Base-by-base conservation (phyloP, 179 eudicot species). In the Drosera spatulata region DNA sequence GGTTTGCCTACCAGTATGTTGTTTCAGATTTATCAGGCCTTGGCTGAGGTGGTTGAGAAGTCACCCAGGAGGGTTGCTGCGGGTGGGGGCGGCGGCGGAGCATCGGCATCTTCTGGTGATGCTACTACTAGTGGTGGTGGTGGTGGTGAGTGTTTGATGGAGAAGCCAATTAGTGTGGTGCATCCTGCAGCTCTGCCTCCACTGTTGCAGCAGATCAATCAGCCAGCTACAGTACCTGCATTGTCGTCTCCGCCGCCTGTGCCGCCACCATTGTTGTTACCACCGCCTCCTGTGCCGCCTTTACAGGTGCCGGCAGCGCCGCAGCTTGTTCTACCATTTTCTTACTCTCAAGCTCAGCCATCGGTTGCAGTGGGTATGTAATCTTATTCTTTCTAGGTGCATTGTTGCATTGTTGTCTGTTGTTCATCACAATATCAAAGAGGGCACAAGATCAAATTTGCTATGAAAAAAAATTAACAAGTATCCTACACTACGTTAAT, bases 1-100 rank as follows among this genome's bases (percentile, higher is more conserved):
- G 77, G 71, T 44, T 66, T 89, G 77, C 97, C 97, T 3, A 79
- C 97, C 0, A 84, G 79, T 63, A 79, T 89, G 95, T 65, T 84
- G 57, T 79, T 81, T 40, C 86, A 84, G 70, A 76, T 89, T 41
- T 89, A 82, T 39, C 76, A 87, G 43, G 95, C 97, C 0, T 72
- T 89, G 75, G 75, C 76, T 51, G 82, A 80, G 51, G 87, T 84
- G 38, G 89, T 86, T 50, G 97, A 89, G 74, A 65, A 57, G 53
- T 22, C 33, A 22, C 33, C 33, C 33, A 22, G 33, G 33, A 22
- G 33, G 33, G 33, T 22, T 22, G 68, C 22, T 52, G 56, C 66
- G 42, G 59, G 62, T 14, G 48, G 65, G 15, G 59, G 64, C 58
- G 15, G 65, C 38, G 59, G 64, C 58, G 15, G 37, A 0, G 9